phyloP scores from a whole-genome alignment of 2,329 filamentous ascomycete genomes.

The Dothiorella sarmentorum region DNA sequence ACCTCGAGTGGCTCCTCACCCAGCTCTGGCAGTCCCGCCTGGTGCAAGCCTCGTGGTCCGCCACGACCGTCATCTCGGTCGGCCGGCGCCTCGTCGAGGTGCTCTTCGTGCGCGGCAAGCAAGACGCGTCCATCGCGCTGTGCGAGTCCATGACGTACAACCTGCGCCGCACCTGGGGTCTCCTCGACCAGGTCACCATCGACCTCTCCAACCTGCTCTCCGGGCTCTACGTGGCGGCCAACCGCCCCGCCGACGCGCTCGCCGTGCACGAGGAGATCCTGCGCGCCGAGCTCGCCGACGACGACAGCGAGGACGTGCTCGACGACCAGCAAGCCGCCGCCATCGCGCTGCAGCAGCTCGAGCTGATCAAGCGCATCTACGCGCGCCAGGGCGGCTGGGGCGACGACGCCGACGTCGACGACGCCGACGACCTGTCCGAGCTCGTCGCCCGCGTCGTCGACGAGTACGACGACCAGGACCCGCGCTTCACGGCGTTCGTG shows the following conservation, averaged over 20 bases:
- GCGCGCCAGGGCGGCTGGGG: conserved; percentile 45
- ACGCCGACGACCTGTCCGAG: conserved; percentile 46
- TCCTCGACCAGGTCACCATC: conserved; percentile 46
- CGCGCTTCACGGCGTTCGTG: neutral
- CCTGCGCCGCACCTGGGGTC: conserved; percentile 51
- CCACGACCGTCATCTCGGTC: conserved; percentile 47
- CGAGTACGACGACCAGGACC: conserved; percentile 30
- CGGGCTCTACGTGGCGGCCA: conserved; percentile 46
- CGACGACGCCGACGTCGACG: conserved; percentile 39
- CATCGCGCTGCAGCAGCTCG: conserved; percentile 33
- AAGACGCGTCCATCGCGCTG: conserved; percentile 40
- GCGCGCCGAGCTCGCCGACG: conserved; percentile 30
- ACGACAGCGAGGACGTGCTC: conserved; percentile 24
- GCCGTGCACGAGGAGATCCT: conserved; percentile 33
- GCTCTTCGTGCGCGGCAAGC: conserved; percentile 48
- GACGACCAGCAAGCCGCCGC: conserved; percentile 23
- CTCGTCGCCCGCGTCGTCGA: conserved; percentile 46
- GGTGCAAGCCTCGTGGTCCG: conserved; percentile 33
- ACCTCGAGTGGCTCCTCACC: conserved; percentile 38
- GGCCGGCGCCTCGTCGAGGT: conserved; percentile 53
- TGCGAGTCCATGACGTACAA: conserved; percentile 57
- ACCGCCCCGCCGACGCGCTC: conserved; percentile 35
- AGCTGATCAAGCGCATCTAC: conserved; percentile 38
- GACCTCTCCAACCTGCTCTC: conserved; percentile 51
- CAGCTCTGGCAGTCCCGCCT: conserved; percentile 37